Evolutionary conservation across 768 basidiomycete genomes (phyloP).

Genomic region (Kwoniella heveanensis): DNA sequence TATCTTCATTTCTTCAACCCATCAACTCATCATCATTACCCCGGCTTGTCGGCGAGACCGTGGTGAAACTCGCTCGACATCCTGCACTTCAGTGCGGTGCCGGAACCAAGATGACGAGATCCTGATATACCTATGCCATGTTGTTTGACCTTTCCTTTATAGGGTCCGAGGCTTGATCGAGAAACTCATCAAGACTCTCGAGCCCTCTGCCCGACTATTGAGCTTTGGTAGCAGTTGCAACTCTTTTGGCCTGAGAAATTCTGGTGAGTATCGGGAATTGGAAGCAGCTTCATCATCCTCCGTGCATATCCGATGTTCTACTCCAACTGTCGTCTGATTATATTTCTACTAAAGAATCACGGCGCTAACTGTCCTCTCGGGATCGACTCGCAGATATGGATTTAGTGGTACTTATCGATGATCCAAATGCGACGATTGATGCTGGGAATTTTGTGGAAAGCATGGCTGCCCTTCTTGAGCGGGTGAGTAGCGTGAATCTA

Average conservation of each 20-base stretch:
- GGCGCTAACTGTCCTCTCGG: conserved; percentile 13
- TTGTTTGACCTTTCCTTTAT: neutral
- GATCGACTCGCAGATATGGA: conserved; percentile 78
- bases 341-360: too few species aligned
- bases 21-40: too few species aligned
- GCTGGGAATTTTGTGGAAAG: conserved; percentile 90
- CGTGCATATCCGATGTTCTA: too few species aligned
- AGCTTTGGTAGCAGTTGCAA: conserved; percentile 97
- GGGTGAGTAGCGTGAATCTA: conserved; percentile 73
- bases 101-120: conserved; percentile 1
- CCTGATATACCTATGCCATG: neutral
- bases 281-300: neutral
- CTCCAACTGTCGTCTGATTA: too few species aligned
- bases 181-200: conserved; percentile 90
- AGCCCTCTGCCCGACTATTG: conserved; percentile 82
- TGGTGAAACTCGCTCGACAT: too few species aligned
- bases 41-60: too few species aligned
- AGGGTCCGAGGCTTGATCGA: conserved; percentile 86
- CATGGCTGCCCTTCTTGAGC: conserved; percentile 88
- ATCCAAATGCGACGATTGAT: conserved; percentile 68
- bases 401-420: conserved; percentile 92
- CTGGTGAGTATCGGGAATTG: conserved; percentile 63
- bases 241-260: conserved; percentile 93
- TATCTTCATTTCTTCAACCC: too few species aligned
- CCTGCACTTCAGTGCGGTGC: too few species aligned